Conservation (phyloP, 2,329 filamentous ascomycete species). For the Fusarium concolor region DNA sequence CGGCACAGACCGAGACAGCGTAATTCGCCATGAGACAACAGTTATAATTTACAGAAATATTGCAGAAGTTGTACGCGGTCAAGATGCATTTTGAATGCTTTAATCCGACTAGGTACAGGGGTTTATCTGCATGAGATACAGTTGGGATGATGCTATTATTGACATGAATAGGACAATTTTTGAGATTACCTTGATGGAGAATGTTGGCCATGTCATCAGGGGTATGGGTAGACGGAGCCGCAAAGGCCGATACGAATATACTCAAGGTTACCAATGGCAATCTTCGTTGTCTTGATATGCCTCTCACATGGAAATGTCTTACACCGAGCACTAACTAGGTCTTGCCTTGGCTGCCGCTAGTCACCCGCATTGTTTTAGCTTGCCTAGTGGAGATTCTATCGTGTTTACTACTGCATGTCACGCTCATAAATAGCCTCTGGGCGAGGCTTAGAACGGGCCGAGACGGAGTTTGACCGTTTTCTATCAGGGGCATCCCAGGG, state of each 20-base stretch:
- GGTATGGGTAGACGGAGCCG: neutral
- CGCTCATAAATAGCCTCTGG: neutral
- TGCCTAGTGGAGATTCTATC: neutral
- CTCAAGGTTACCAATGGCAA: neutral
- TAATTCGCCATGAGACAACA: conserved; percentile 25
- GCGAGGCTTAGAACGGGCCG: conserved; percentile 1
- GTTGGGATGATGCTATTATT: neutral
- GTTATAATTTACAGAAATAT: neutral
- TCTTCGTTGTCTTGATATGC: neutral
- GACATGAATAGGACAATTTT: neutral
- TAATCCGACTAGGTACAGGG: neutral
- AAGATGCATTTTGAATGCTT: conserved; percentile 4
- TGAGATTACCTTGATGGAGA: neutral
- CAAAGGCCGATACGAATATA: neutral
- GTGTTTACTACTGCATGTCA: neutral
- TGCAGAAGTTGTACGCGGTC: conserved; percentile 9
- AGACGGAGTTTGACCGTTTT: neutral
- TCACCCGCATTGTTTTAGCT: neutral
- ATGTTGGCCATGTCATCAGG: neutral
- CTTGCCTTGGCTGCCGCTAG: conserved; percentile 7
- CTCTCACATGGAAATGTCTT: conserved; percentile 1
- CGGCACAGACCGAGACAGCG: conserved; percentile 43
- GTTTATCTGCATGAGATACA: neutral
- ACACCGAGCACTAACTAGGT: neutral
- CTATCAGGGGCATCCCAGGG: neutral